Percentiles rank a stretch among this genome's conserved stretches.
These are phyloP conservation scores for Cyberlindnera saturnus DNA, from an alignment of 805 yeast genomes.

Conservation along the genomic window DNA sequence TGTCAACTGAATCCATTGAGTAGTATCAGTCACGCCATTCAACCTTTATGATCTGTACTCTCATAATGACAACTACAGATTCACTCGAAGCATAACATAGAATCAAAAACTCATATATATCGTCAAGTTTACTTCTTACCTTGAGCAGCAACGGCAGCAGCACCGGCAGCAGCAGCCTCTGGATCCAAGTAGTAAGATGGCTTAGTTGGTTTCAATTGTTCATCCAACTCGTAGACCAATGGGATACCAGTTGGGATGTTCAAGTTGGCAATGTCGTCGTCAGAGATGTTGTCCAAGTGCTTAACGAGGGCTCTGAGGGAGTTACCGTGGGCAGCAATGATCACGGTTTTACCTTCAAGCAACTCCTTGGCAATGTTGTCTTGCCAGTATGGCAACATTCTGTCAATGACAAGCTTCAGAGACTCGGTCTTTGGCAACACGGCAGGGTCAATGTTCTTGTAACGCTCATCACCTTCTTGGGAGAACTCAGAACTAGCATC, in stretches of 20 bases:
- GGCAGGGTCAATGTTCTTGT: constrained; percentile 74
- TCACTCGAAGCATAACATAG: neutral
- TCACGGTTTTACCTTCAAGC: constrained; percentile 80
- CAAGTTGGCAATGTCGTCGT: constrained; percentile 85
- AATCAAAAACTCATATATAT: neutral
- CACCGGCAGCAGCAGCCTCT: constrained; percentile 99
- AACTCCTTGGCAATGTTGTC: constrained; percentile 83
- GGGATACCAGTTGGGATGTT: constrained; percentile 99
- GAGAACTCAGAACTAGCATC: constrained; percentile 74
- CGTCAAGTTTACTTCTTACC: constrained; percentile 50
- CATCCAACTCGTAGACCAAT: constrained; percentile 92
- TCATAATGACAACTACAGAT: no score
- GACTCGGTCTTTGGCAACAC: constrained; percentile 94
- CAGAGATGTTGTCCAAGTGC: constrained; percentile 91
- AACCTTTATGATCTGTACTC: no score
- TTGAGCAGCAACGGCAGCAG: constrained; percentile 98
- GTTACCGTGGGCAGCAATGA: constrained; percentile 97
- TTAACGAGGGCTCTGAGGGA: constrained; percentile 94
- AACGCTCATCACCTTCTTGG: constrained; percentile 82
- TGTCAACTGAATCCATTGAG: no score
- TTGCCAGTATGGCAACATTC: constrained; percentile 96
- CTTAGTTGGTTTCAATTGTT: constrained; percentile 80
- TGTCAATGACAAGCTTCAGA: constrained; percentile 88
- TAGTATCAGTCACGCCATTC: no score
- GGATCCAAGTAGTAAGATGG: constrained; percentile 96